Evolutionary conservation across 73 alveolate genomes (phyloP), one percentile per base, ranked within the genome.

Genomic region (Halteria grandinella): DNA sequence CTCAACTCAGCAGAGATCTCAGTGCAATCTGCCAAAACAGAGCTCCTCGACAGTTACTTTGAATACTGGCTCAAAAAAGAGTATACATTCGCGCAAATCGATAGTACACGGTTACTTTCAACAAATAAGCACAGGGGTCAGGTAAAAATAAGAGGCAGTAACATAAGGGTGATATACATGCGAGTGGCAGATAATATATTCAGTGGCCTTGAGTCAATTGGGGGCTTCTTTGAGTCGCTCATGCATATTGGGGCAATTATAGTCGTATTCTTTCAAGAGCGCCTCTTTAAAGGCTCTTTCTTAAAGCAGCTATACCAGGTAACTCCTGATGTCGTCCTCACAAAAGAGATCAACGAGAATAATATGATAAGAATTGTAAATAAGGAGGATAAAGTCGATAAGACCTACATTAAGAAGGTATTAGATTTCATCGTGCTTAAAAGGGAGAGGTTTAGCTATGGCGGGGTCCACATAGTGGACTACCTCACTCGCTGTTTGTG

Each of bases 241-340:
- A 40, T 60, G 37, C 43, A 55, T 6, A 40, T 60, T 14, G 77
- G 77, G 4, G 37, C 43, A 3, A 24, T 60, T 21, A 40, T 21
- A 40, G 77, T 60, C 11, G 59, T 47, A 1, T 60, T 25, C 27
- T 60, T 60, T 44, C 24, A 60, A 40, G 77, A 60, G 24, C 37
- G 77, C 15, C 21, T 60, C 24, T 60, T 60, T 21, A 60, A 60
- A 29, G 43, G 77, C 29, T 60, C 77, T 6, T 60, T 60, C 77
- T 60, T 60, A 21, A 60, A 60, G 24, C 29, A 60, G 21, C 21
- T 60, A 15, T 60, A 60, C 24, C 40, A 60, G 43, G 37, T 40
- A n/a, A n/a, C n/a, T n/a, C n/a, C n/a, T n/a, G n/a, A n/a, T n/a
- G n/a, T n/a, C n/a, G n/a, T n/a, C n/a, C n/a, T n/a, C n/a, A n/a